Evolutionary conservation across 139 green algal genomes (phyloP).

Genomic region (Coccomyxa sp.): DNA sequence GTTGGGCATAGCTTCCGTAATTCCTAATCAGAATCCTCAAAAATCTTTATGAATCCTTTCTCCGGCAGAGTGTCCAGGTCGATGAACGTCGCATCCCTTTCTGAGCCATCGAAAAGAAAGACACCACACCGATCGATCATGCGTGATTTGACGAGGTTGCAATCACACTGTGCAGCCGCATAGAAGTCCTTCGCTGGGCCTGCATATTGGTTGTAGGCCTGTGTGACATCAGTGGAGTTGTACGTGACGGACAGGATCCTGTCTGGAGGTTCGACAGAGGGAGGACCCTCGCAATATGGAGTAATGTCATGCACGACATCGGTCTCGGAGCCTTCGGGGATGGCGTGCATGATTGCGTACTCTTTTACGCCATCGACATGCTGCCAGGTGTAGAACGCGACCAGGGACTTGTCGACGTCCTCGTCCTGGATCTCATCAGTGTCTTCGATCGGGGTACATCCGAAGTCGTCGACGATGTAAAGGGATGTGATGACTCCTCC

Average conservation of each 20-base stretch:
- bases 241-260: neutral
- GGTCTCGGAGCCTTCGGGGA: neutral
- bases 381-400: neutral
- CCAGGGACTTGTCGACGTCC: neutral
- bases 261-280: neutral
- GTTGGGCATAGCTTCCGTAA: neutral
- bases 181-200: neutral
- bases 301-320: neutral
- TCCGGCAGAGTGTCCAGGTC: neutral
- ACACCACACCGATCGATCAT: neutral
- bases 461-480: neutral
- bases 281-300: neutral
- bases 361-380: neutral
- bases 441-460: neutral
- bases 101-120: neutral
- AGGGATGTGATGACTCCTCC: neutral
- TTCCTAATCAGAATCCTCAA: neutral
- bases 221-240: neutral
- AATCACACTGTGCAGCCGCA: neutral
- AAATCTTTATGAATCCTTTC: conserved; percentile 1
- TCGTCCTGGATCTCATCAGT: neutral
- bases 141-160: neutral
- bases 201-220: neutral
- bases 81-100: neutral
- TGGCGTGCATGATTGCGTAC: neutral